Evolutionary conservation across 164 flowering plant species (phyloP).

Genomic region (Magnolia sinica): DNA sequence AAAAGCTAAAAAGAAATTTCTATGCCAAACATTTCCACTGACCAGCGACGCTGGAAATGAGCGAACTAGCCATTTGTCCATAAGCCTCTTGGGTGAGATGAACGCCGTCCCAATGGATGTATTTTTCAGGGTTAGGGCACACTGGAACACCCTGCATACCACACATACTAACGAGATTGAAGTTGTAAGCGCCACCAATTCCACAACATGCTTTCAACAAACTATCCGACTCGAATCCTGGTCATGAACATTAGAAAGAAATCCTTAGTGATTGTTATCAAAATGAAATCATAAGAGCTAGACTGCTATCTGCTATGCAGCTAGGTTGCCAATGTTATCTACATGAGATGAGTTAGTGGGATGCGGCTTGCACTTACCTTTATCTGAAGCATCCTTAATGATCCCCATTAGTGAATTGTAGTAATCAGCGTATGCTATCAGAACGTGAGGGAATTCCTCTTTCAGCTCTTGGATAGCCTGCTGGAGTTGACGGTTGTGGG

Average conservation of each 20-base stretch:
- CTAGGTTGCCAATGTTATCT: no score
- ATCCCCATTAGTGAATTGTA: not conserved
- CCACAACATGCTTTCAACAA: no score
- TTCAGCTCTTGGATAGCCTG: not conserved
- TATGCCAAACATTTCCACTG: not conserved
- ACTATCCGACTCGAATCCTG: no score
- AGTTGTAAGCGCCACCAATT: no score
- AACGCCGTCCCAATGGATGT: constrained; percentile 25
- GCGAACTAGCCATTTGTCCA: constrained; percentile 2
- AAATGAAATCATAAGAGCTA: no score
- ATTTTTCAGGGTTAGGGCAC: no score
- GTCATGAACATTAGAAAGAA: no score
- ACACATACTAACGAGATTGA: no score
- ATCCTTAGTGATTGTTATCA: no score
- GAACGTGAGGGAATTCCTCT: not conserved
- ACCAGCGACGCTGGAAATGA: not conserved
- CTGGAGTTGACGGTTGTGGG: not conserved
- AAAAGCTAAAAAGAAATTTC: no score
- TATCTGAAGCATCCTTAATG: not conserved
- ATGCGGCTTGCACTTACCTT: not conserved
- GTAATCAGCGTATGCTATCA: not conserved
- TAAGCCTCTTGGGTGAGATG: constrained; percentile 27
- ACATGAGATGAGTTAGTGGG: not conserved
- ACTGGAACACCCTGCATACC: no score
- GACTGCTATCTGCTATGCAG: no score